Conservation (phyloP, 768 basidiomycete species). For the Dictyophora rubrovolvata region DNA sequence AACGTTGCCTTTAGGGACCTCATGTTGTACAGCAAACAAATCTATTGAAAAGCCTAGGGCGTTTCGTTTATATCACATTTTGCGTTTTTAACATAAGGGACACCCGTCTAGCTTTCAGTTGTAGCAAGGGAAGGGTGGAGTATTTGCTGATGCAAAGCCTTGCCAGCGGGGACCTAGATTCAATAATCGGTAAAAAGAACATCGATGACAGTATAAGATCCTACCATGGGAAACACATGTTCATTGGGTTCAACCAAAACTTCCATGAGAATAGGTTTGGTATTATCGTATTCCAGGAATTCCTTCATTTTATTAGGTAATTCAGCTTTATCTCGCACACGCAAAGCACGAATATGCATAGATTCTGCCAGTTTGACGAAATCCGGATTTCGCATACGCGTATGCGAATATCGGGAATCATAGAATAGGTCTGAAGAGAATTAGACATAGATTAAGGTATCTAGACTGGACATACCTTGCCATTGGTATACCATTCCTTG, state of each 20-base stretch:
- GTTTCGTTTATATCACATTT: neutral
- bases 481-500: slow-evolving; percentile 99
- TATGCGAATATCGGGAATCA: slow-evolving; percentile 93
- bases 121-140: slow-evolving; percentile 47
- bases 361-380: slow-evolving; percentile 82
- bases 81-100: neutral
- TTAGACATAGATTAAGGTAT: neutral
- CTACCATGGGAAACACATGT: slow-evolving; percentile 87
- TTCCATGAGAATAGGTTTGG: slow-evolving; percentile 84
- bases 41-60: neutral
- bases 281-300: slow-evolving; percentile 88
- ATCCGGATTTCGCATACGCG: slow-evolving; percentile 90
- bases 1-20: neutral
- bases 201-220: slow-evolving; percentile 13
- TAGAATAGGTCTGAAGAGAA: slow-evolving; percentile 75
- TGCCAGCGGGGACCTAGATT: slow-evolving; percentile 75
- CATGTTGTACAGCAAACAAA: neutral
- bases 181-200: slow-evolving; percentile 5
- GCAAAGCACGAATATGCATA: slow-evolving; percentile 89
- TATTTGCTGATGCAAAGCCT: slow-evolving; percentile 87
- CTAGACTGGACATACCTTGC: slow-evolving; percentile 58
- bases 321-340: slow-evolving; percentile 59
- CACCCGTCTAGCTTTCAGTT: slow-evolving; percentile 7
- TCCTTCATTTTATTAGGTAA: slow-evolving; percentile 96
- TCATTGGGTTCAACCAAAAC: slow-evolving; percentile 76